phyloP scores from a whole-genome alignment of 257 asterid genomes.

The Linderniella brevidens region DNA sequence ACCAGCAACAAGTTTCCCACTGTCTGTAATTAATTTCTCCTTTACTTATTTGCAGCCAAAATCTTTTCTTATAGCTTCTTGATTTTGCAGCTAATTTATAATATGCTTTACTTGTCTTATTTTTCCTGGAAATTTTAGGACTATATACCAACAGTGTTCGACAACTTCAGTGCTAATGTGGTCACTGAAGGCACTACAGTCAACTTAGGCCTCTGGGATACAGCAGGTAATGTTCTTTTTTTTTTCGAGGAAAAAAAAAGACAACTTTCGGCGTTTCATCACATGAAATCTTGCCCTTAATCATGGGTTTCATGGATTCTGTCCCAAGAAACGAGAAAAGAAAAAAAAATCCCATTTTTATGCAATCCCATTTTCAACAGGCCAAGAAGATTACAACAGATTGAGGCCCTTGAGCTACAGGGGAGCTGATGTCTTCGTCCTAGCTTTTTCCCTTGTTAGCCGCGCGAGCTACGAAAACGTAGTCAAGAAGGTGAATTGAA shows the following conservation, averaged over 20 bases:
- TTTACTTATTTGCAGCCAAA: conserved; percentile 6
- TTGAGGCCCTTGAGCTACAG: conserved; percentile 93
- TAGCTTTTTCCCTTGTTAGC: conserved; percentile 83
- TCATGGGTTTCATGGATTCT: conserved; percentile 1
- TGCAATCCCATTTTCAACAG: conserved; percentile 12
- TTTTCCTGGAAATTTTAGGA: conserved; percentile 32
- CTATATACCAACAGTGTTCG: conserved; percentile 62
- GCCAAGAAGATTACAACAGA: conserved; percentile 95
- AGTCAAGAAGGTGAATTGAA: conserved; percentile 61
- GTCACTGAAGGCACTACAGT: conserved; percentile 86
- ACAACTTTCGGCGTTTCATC: background rate
- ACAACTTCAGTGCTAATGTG: conserved; percentile 94
- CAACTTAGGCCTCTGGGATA: conserved; percentile 75
- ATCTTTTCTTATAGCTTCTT: background rate
- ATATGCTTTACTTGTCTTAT: background rate
- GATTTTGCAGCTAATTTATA: conserved; percentile 10
- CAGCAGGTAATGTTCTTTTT: conserved; percentile 36
- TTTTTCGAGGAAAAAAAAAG: background rate
- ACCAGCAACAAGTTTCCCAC: conserved; percentile 97
- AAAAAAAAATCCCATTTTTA: background rate
- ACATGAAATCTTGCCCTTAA: background rate
- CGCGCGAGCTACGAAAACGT: conserved; percentile 94
- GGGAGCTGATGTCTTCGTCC: conserved; percentile 84
- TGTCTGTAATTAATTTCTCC: conserved; percentile 46
- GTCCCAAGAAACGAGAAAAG: background rate